These are phyloP conservation scores for Aureobasidium sp. DNA, from an alignment of 2,329 filamentous ascomycete genomes.

Conservation along the genomic window DNA sequence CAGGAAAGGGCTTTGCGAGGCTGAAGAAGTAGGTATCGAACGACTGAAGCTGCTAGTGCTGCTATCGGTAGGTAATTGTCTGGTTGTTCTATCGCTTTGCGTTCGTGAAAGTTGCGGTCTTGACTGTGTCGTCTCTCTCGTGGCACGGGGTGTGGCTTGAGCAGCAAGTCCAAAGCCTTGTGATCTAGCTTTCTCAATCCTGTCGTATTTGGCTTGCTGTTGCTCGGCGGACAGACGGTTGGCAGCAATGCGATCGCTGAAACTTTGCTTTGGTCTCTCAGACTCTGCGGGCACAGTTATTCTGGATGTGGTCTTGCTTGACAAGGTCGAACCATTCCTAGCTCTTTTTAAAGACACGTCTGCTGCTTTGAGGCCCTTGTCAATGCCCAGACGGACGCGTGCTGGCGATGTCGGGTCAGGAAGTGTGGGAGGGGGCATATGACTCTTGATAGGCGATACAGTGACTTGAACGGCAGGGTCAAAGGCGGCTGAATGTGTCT, in stretches of 20 bases:
- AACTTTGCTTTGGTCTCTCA: constrained; percentile 47
- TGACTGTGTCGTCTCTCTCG: neutral
- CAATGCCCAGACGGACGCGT: constrained; percentile 75
- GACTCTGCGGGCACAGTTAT: constrained; percentile 4
- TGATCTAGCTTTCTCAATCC: constrained; percentile 37
- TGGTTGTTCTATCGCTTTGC: neutral
- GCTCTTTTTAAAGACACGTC: constrained; percentile 81
- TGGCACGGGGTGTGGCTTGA: neutral
- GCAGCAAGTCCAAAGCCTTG: constrained; percentile 24
- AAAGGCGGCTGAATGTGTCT: neutral
- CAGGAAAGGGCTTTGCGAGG: neutral
- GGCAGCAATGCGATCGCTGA: constrained; percentile 79
- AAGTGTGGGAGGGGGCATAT: constrained; percentile 32
- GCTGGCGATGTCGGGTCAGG: constrained; percentile 60
- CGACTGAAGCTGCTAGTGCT: constrained; percentile 2
- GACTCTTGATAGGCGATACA: constrained; percentile 56
- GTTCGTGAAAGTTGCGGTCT: neutral
- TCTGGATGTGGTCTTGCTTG: constrained; percentile 8
- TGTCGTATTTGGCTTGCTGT: constrained; percentile 38
- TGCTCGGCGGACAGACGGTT: constrained; percentile 44
- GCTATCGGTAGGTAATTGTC: neutral
- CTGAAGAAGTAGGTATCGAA: neutral
- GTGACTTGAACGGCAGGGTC: constrained; percentile 61
- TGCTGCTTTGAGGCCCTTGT: constrained; percentile 72
- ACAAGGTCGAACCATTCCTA: constrained; percentile 26